These are phyloP conservation scores for Cytidiella melzeri DNA, from an alignment of 768 basidiomycete species.

Conservation along the genomic window DNA sequence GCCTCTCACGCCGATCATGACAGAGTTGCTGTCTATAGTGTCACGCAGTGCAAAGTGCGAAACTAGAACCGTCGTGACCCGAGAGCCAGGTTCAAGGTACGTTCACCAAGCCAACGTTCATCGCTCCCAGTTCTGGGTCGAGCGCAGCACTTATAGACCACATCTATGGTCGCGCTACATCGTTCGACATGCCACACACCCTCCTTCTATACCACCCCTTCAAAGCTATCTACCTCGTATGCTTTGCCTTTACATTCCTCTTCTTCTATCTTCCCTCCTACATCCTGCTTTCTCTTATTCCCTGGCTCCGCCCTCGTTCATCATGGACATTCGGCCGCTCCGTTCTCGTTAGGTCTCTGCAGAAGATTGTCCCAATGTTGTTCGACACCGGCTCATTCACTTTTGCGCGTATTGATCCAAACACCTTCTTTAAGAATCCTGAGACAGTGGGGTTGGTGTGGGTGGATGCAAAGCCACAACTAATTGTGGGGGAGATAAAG, in stretches of 20 bases:
- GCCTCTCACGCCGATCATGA: no score
- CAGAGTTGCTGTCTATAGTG: no score
- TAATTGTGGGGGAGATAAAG: slow-evolving; percentile 23
- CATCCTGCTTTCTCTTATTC: slow-evolving; percentile 2
- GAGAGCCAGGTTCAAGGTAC: no score
- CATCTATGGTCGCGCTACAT: no score
- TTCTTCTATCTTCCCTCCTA: slow-evolving; percentile 9
- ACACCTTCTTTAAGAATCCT: neutral
- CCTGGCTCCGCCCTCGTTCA: slow-evolving; percentile 4
- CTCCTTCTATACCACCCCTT: slow-evolving; percentile 7
- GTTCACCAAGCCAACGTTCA: no score
- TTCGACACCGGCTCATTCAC: slow-evolving; percentile 4
- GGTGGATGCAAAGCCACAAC: slow-evolving; percentile 12
- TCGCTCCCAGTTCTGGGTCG: no score
- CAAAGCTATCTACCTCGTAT: slow-evolving; percentile 9
- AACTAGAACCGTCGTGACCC: no score
- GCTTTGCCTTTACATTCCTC: slow-evolving; percentile 1
- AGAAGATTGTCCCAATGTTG: neutral
- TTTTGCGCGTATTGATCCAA: slow-evolving; percentile 6
- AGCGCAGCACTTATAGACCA: no score
- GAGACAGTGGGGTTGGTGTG: slow-evolving; percentile 9
- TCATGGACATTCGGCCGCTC: slow-evolving; percentile 10
- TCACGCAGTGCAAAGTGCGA: no score
- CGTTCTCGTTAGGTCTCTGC: neutral
- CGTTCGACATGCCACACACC: slow-evolving; percentile 1